These are phyloP conservation scores for Brachypodium distachyon DNA, from an alignment of 202 grass and related monocot species.

Conservation along the genomic window DNA sequence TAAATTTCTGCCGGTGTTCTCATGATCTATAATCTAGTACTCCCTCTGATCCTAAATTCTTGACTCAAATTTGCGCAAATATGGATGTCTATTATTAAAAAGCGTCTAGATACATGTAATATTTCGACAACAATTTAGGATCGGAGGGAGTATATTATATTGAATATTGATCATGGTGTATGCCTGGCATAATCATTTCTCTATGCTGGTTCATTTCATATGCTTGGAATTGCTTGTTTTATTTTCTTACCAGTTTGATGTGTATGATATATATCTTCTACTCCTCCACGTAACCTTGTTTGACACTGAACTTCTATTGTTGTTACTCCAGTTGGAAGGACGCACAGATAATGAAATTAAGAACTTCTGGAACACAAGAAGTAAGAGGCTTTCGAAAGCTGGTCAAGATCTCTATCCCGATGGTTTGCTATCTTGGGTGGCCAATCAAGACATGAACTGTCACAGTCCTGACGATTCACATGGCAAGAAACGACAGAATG, in stretches of 20 bases:
- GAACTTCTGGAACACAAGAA: slow-evolving; percentile 59
- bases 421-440: slow-evolving; percentile 1
- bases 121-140: too few species aligned
- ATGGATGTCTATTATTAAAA: too few species aligned
- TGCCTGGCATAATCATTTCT: neutral
- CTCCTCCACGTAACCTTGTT: neutral
- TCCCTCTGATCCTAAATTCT: too few species aligned
- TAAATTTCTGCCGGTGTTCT: neutral
- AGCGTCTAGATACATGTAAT: too few species aligned
- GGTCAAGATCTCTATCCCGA: slow-evolving; percentile 41
- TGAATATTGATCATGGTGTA: neutral
- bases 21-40: neutral
- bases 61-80: too few species aligned
- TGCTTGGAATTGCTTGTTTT: neutral
- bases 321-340: slow-evolving; percentile 42
- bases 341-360: slow-evolving; percentile 75
- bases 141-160: too few species aligned
- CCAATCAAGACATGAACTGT: slow-evolving; percentile 29
- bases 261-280: too few species aligned
- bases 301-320: slow-evolving; percentile 7
- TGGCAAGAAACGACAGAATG: slow-evolving; percentile 19
- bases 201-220: neutral
- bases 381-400: slow-evolving; percentile 20
- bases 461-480: neutral
- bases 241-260: neutral